Evolutionary conservation across 179 eudicot species (phyloP), one percentile per base, ranked within the genome.

Genomic region (Spergularia azorica): DNA sequence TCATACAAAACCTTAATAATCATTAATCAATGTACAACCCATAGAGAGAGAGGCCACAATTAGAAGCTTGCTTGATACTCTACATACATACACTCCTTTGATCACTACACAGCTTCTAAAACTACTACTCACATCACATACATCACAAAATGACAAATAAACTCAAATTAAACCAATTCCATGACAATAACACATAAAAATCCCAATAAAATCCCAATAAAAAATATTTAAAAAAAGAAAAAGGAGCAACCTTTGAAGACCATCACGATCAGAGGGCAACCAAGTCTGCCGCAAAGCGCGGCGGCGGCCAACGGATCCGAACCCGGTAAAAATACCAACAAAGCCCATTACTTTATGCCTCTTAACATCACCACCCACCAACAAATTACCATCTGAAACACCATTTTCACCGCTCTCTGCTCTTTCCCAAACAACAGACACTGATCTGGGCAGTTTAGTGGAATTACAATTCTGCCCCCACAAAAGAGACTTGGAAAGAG

Each of bases 251-350:
- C 96, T 80, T 80, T 85, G 88, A 70, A 92, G 98, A 9, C 90
- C 92, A 60, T 85, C 84, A 69, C 70, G 91, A 83, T 90, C 90
- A 14, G 94, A 86, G 10, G 98, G 97, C 85, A 94, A 77, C 98
- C 98, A 94, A 74, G 97, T 94, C 82, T 79, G 79, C 55, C 98
- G 79, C 83, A 94, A 83, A 43, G 96, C 79, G 15, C 82, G 75
- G 15, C 97, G 84, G 4, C 98, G 77, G 0, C 89, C 94, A 32
- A 74, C 83, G 3, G 97, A 90, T 60, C 87, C 89, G 17, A 94
- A 94, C 63, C 96, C 98, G 63, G 97, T 92, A 75, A 90, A 95
- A 74, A 94, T 89, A 20, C 98, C 98, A 21, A 92, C 98, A 69
- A 94, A 92, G 0, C 91, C 98, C 96, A 88, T 94, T 11, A 90